Percentiles rank a stretch among this genome's conserved stretches.
These are phyloP conservation scores for Hortiboletus flavorubellus DNA, from an alignment of 768 basidiomycete species.

Conservation along the genomic window DNA sequence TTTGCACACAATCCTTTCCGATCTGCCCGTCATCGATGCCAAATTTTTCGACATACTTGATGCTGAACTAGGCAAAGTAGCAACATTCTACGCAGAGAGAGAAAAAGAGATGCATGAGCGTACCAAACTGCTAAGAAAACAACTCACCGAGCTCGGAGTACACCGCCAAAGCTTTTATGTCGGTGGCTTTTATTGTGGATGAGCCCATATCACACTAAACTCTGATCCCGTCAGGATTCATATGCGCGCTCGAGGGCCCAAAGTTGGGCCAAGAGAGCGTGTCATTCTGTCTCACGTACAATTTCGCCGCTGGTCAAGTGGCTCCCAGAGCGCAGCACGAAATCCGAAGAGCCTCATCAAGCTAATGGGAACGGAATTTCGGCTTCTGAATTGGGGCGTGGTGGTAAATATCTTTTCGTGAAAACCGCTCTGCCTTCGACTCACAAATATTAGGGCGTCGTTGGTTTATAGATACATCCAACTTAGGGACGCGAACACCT, in stretches of 20 bases:
- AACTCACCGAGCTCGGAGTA: conserved; percentile 70
- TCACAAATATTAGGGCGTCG: background rate
- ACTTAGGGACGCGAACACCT: background rate
- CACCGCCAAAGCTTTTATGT: conserved; percentile 64
- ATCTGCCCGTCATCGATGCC: conserved; percentile 56
- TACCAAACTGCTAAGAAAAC: conserved; percentile 51
- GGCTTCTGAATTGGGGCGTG: background rate
- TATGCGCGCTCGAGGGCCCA: background rate
- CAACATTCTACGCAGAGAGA: conserved; percentile 72
- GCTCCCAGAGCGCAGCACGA: background rate
- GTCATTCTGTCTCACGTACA: background rate
- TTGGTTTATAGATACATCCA: background rate
- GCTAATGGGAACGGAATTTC: background rate
- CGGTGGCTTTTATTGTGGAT: conserved; percentile 14
- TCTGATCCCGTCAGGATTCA: conserved; percentile 13
- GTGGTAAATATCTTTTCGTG: conserved; percentile 2
- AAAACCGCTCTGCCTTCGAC: background rate
- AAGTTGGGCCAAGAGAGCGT: conserved; percentile 13
- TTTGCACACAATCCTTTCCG: conserved; percentile 47
- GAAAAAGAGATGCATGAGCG: conserved; percentile 59
- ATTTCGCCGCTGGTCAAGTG: conserved; percentile 5
- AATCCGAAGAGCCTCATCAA: background rate
- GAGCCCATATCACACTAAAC: background rate
- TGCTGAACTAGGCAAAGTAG: conserved; percentile 83
- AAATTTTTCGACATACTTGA: conserved; percentile 32